Evolutionary conservation across 805 yeast species (phyloP).

Genomic region (Candida maesae): DNA sequence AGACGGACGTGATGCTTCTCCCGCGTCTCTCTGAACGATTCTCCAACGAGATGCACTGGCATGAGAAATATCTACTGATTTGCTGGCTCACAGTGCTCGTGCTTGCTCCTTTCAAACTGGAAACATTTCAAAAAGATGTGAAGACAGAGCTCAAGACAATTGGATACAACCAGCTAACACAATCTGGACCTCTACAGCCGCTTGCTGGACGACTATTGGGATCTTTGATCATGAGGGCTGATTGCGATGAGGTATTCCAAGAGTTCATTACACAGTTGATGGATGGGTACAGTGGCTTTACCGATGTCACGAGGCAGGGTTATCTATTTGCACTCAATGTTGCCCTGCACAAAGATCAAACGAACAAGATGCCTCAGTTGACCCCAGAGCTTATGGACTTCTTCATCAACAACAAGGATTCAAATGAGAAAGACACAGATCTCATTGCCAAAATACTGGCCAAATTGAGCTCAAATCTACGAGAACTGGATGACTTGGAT

Average conservation of each 20-base stretch:
- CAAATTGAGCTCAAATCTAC: constrained; percentile 17
- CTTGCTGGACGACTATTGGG: constrained; percentile 31
- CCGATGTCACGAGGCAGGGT: constrained; percentile 12
- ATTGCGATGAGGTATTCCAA: constrained; percentile 13
- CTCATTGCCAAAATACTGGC: constrained; percentile 23
- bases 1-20: constrained; percentile 54
- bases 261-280: constrained; percentile 15
- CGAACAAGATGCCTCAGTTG: background rate
- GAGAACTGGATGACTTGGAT: constrained; percentile 16
- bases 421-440: constrained; percentile 10
- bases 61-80: constrained; percentile 45
- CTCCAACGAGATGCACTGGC: constrained; percentile 36
- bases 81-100: constrained; percentile 72
- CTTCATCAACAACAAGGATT: background rate
- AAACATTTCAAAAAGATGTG: constrained; percentile 30
- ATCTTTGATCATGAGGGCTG: constrained; percentile 28
- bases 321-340: constrained; percentile 19
- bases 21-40: constrained; percentile 32
- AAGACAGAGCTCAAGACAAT: constrained; percentile 33
- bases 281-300: constrained; percentile 12
- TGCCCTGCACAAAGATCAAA: constrained; percentile 21
- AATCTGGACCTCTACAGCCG: constrained; percentile 39
- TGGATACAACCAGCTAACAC: constrained; percentile 2
- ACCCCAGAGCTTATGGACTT: background rate
- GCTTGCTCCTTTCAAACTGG: constrained; percentile 70